A percentile compares a stretch with the other conserved stretches of the same genome.
phyloP scores from a whole-genome alignment of 2,329 filamentous ascomycete species.

The Fusarium heterosporum region DNA sequence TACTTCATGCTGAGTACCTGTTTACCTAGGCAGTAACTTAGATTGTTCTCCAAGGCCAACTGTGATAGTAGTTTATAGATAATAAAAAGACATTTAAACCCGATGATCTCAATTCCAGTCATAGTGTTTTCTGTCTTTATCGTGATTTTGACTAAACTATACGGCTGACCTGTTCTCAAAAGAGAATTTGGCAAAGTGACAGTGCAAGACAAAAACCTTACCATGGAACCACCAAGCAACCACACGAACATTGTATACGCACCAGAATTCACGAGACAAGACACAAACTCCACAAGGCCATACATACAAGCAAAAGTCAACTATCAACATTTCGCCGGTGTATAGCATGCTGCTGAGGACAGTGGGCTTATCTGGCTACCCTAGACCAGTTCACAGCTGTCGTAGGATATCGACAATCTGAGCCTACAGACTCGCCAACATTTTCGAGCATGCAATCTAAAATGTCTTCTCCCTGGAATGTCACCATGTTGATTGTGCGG shows the following conservation, averaged over 20 bases:
- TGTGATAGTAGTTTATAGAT: background rate
- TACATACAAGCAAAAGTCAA: background rate
- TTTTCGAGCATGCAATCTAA: background rate
- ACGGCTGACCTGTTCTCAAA: background rate
- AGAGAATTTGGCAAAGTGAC: accelerated
- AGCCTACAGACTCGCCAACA: background rate
- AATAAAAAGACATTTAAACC: background rate
- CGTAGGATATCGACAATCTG: background rate
- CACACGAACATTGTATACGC: background rate
- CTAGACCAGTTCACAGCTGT: background rate
- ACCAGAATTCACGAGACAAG: background rate
- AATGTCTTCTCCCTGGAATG: background rate
- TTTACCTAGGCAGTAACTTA: too few relatives aligned
- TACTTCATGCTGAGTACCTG: too few relatives aligned
- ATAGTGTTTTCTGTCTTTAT: too few relatives aligned
- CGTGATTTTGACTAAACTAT: background rate
- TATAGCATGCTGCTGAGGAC: background rate
- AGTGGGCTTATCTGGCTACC: background rate
- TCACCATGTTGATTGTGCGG: background rate
- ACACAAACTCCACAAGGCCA: background rate
- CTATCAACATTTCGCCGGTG: background rate
- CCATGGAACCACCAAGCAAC: background rate
- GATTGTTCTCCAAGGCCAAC: background rate
- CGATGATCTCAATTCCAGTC: too few relatives aligned
- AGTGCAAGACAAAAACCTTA: background rate